These are phyloP conservation scores for Begonia peltatifolia DNA, from an alignment of 306 rosid species.

Conservation along the genomic window DNA sequence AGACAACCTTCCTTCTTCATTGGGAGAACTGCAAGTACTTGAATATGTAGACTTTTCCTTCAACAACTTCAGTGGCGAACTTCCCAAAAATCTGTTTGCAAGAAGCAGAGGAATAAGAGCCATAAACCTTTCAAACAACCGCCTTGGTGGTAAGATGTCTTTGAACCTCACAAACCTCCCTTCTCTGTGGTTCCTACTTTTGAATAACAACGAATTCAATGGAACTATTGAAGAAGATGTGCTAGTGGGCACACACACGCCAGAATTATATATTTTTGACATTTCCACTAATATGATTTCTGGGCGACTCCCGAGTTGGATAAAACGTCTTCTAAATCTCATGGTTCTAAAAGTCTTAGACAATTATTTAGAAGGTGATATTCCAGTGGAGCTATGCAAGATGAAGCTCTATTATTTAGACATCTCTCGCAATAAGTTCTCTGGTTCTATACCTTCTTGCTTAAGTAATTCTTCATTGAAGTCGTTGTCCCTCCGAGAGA, in stretches of 20 bases:
- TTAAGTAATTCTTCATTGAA: neutral
- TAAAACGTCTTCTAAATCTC: constrained; percentile 1
- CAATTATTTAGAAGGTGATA: constrained; percentile 8
- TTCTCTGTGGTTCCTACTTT: neutral
- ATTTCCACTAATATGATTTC: constrained; percentile 8
- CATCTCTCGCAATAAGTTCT: constrained; percentile 2
- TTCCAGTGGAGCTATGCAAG: constrained; percentile 4
- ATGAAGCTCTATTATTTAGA: neutral
- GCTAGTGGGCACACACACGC: neutral
- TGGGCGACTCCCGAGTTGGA: constrained; percentile 11
- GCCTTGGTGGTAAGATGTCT: neutral
- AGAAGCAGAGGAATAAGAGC: neutral
- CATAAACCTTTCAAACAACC: constrained; percentile 12
- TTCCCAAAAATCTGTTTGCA: neutral
- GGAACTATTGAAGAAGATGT: constrained; percentile 5
- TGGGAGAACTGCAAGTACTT: constrained; percentile 4
- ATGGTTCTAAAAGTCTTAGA: constrained; percentile 9
- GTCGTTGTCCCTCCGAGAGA: neutral
- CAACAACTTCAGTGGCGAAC: constrained; percentile 6
- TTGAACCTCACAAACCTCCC: constrained; percentile 2
- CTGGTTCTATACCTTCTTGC: constrained; percentile 8
- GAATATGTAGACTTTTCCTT: neutral
- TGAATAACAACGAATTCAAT: constrained; percentile 4
- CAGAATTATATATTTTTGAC: constrained; percentile 4
- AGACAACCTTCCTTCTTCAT: constrained; percentile 12